Evolutionary conservation across 768 basidiomycete genomes (phyloP).

Genomic region (Glaciozyma martinii): DNA sequence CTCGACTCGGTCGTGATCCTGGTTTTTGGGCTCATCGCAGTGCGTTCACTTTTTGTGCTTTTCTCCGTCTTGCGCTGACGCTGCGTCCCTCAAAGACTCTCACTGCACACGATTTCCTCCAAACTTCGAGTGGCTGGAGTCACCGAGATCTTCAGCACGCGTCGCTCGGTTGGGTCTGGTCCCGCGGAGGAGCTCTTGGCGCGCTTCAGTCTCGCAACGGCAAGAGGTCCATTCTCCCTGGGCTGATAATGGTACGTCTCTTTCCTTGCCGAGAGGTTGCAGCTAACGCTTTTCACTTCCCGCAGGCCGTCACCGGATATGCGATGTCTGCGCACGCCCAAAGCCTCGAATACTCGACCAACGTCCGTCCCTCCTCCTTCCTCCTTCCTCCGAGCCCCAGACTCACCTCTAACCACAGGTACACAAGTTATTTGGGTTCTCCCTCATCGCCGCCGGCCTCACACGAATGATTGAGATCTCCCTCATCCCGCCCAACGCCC

Average conservation of each 20-base stretch:
- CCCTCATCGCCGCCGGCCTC: slow-evolving; percentile 72
- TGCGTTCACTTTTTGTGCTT: too few relatives aligned
- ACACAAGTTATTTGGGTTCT: slow-evolving; percentile 73
- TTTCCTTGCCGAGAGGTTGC: neutral
- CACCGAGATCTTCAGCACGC: slow-evolving; percentile 67
- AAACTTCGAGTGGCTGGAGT: slow-evolving; percentile 58
- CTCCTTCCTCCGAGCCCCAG: neutral
- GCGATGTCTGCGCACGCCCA: slow-evolving; percentile 81
- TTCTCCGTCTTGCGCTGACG: neutral
- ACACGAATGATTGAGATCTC: slow-evolving; percentile 74
- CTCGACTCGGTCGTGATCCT: too few relatives aligned
- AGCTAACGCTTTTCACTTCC: neutral
- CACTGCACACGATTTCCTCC: slow-evolving; percentile 61
- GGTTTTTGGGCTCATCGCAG: too few relatives aligned
- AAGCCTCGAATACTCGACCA: slow-evolving; percentile 1
- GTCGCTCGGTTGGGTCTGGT: slow-evolving; percentile 76
- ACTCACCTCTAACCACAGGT: slow-evolving; percentile 46
- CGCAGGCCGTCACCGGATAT: slow-evolving; percentile 71
- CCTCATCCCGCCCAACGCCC: slow-evolving; percentile 50
- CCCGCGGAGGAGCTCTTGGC: slow-evolving; percentile 83
- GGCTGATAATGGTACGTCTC: slow-evolving; percentile 54
- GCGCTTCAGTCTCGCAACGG: slow-evolving; percentile 71
- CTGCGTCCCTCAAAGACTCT: slow-evolving; percentile 56
- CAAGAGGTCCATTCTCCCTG: slow-evolving; percentile 70
- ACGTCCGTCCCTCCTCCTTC: neutral